Evolutionary conservation across 805 yeast species (phyloP).

Genomic region (Wickerhamiella sorbophila): DNA sequence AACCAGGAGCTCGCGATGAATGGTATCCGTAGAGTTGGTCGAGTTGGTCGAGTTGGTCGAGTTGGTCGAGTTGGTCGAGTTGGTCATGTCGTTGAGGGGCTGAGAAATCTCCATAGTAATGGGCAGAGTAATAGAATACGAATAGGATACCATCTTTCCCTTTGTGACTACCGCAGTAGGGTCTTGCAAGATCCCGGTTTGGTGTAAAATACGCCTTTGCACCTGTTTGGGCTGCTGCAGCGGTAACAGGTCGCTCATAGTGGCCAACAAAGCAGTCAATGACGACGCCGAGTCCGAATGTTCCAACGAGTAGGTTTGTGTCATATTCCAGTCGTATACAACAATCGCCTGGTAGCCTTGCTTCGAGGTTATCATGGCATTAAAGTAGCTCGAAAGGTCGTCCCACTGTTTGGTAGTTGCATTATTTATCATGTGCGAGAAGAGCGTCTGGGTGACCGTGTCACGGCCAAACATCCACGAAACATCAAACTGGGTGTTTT

Average conservation of each 20-base stretch:
- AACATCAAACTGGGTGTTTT: not conserved
- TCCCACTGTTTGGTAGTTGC: conserved; percentile 8
- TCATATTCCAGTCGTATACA: conserved; percentile 8
- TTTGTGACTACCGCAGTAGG: not conserved
- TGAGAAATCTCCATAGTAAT: not conserved
- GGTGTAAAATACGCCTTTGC: not conserved
- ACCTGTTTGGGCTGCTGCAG: conserved; percentile 1
- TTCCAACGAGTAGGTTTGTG: conserved; percentile 5
- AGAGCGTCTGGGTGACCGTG: conserved; percentile 6
- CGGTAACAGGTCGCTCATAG: conserved; percentile 7
- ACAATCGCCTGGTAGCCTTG: conserved; percentile 7
- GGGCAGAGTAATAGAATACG: conserved; percentile 2
- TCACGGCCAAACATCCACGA: conserved; percentile 3
- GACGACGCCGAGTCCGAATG: conserved; percentile 3
- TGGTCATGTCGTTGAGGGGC: not conserved
- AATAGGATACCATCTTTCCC: not conserved
- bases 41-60: no score
- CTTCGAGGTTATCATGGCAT: conserved; percentile 6
- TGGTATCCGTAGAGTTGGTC: not conserved
- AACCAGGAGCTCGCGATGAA: not conserved
- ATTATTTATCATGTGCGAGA: conserved; percentile 7
- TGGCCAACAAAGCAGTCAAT: conserved; percentile 5
- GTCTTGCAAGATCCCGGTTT: not conserved
- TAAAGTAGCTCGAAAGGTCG: conserved; percentile 1
- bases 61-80: not conserved